phyloP scores from a whole-genome alignment of 2,329 filamentous ascomycete species.

The Colletotrichum cordylinicola region DNA sequence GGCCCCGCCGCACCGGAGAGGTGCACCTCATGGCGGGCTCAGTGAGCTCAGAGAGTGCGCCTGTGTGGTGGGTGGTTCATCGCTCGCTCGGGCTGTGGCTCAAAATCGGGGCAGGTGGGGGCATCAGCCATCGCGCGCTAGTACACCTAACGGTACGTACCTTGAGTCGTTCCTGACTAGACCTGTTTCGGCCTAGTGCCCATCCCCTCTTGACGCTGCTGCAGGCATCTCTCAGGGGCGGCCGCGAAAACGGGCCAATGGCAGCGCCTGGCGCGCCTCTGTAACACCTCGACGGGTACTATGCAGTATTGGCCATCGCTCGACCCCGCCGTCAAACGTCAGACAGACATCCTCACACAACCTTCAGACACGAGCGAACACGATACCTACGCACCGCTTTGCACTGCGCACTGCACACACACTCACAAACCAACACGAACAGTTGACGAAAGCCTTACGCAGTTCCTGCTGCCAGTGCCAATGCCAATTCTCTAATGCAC shows the following conservation, averaged over 20 bases:
- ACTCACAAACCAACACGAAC: background rate
- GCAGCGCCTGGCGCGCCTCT: slow-evolving; percentile 37
- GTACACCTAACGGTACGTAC: background rate
- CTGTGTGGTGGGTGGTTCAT: background rate
- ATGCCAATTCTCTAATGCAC: background rate
- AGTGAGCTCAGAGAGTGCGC: too few relatives aligned
- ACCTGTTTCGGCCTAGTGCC: background rate
- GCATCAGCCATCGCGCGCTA: background rate
- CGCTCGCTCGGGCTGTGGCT: background rate
- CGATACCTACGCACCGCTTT: background rate
- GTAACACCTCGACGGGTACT: slow-evolving; percentile 36
- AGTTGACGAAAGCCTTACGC: background rate
- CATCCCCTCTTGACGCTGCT: background rate
- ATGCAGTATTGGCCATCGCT: slow-evolving; percentile 36
- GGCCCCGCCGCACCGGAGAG: slow-evolving; percentile 16
- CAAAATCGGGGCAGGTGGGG: background rate
- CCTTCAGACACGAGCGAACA: slow-evolving; percentile 20
- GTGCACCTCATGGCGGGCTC: too few relatives aligned
- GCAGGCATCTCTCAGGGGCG: slow-evolving; percentile 12
- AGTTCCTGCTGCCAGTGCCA: background rate
- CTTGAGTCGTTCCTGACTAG: slow-evolving; percentile 1
- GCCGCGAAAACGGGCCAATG: slow-evolving; percentile 31
- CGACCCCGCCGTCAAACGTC: slow-evolving; percentile 46
- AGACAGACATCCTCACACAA: slow-evolving; percentile 25
- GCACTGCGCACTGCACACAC: background rate